A percentile compares a stretch with the other conserved stretches of the same genome.
phyloP scores from a whole-genome alignment of 108 stramenopile species.

The Schizochytrium sp. region DNA sequence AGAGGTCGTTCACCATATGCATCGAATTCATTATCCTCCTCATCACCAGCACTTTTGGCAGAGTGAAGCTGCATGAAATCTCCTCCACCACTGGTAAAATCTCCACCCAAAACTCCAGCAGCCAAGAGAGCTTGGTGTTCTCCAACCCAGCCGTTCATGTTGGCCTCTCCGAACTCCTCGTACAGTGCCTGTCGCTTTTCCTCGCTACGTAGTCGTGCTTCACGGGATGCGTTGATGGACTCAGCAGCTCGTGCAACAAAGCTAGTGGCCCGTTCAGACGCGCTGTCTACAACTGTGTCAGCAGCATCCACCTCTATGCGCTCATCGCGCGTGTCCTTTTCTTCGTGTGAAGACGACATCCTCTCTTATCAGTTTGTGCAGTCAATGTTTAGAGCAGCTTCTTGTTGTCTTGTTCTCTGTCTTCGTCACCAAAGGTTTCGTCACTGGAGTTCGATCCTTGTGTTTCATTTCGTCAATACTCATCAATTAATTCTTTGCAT shows the following conservation, averaged over 20 bases:
- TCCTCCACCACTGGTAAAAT: neutral
- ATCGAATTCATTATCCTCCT: neutral
- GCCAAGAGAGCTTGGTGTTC: conserved; percentile 2
- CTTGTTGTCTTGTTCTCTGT: too few relatives aligned
- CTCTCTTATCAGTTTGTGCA: too few relatives aligned
- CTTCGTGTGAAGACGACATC: too few relatives aligned
- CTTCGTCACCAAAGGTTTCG: too few relatives aligned
- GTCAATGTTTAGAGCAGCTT: too few relatives aligned
- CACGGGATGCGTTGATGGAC: conserved; percentile 9
- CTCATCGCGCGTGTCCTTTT: neutral
- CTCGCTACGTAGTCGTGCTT: neutral
- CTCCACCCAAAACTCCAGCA: neutral
- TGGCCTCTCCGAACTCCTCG: neutral
- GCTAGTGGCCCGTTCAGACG: neutral
- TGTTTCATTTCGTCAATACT: too few relatives aligned
- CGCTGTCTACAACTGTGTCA: neutral
- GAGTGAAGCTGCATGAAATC: neutral
- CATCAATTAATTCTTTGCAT: too few relatives aligned
- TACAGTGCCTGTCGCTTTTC: neutral
- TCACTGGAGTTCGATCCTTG: too few relatives aligned
- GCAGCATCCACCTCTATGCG: neutral
- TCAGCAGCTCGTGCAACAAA: neutral
- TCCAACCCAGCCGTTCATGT: neutral
- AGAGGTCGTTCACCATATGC: neutral
- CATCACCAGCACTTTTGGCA: neutral